These are phyloP conservation scores for Pinus taeda DNA, from an alignment of 75 land plant genomes.

Conservation along the genomic window DNA sequence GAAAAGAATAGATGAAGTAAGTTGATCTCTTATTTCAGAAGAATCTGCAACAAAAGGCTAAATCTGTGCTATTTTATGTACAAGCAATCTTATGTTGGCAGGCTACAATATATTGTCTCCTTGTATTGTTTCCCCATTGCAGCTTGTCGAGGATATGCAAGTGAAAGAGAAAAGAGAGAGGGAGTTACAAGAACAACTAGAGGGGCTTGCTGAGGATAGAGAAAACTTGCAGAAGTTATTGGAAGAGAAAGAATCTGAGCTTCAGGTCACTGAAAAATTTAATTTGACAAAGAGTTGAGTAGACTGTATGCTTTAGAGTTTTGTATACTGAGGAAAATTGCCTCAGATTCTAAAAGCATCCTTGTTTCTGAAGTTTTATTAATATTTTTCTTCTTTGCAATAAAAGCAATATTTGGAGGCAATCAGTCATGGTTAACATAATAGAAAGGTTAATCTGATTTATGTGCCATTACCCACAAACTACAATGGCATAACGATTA, in stretches of 20 bases:
- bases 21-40: background rate
- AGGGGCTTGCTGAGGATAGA: slow-evolving; percentile 21
- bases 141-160: slow-evolving; percentile 31
- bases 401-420: too few species aligned
- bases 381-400: too few species aligned
- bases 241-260: slow-evolving; percentile 31
- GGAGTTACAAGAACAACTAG: slow-evolving; percentile 28
- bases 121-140: background rate
- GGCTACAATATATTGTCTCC: background rate
- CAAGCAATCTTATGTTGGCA: background rate
- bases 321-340: too few species aligned
- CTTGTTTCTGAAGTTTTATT: too few species aligned
- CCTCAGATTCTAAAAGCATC: too few species aligned
- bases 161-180: slow-evolving; percentile 31
- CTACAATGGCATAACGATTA: too few species aligned
- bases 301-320: too few species aligned
- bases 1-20: slow-evolving; percentile 17
- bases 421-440: too few species aligned
- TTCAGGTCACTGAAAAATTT: slow-evolving; percentile 20
- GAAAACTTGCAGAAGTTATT: slow-evolving; percentile 22
- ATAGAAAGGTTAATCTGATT: too few species aligned
- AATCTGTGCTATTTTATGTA: background rate
- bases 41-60: too few species aligned
- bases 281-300: background rate
- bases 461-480: too few species aligned